Conservation (phyloP, 495 filamentous ascomycete species). For the Hapsidospora chrysogenum region DNA sequence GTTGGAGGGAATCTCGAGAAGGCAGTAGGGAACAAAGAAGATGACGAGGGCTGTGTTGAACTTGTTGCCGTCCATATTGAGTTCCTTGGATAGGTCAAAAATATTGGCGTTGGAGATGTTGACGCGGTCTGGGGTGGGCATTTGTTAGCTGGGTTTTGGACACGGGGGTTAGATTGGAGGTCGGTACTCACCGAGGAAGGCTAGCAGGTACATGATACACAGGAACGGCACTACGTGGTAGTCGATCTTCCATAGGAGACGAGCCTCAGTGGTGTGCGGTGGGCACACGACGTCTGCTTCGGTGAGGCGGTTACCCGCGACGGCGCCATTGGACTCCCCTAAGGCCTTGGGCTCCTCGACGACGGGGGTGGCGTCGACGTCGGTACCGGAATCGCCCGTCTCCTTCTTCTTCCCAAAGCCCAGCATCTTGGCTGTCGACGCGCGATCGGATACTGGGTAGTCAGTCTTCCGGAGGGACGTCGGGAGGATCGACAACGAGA, state of each 20-base stretch:
- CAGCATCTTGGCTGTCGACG: neutral
- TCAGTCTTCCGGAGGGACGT: no score
- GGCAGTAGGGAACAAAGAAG: slow-evolving; percentile 85
- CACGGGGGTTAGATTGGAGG: no score
- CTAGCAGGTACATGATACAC: slow-evolving; percentile 68
- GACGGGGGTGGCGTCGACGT: slow-evolving; percentile 1
- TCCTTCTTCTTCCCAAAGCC: neutral
- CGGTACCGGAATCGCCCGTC: neutral
- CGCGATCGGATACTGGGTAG: no score
- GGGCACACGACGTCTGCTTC: slow-evolving; percentile 2
- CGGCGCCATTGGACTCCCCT: neutral
- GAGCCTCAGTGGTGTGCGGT: slow-evolving; percentile 35
- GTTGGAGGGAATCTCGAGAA: slow-evolving; percentile 83
- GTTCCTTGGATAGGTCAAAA: slow-evolving; percentile 46
- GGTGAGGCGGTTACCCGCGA: neutral
- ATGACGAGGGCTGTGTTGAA: slow-evolving; percentile 72
- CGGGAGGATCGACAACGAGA: no score
- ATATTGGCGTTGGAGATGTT: slow-evolving; percentile 54
- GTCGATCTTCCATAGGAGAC: slow-evolving; percentile 63
- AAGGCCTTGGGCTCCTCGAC: neutral
- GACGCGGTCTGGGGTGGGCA: slow-evolving; percentile 36
- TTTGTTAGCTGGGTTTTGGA: no score
- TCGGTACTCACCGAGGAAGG: slow-evolving; percentile 44
- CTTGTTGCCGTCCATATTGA: slow-evolving; percentile 40
- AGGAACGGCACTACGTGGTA: slow-evolving; percentile 65